Evolutionary conservation across 2,329 filamentous ascomycete species (phyloP), one percentile per base, ranked within the genome.

Genomic region (Fusarium multiceps): DNA sequence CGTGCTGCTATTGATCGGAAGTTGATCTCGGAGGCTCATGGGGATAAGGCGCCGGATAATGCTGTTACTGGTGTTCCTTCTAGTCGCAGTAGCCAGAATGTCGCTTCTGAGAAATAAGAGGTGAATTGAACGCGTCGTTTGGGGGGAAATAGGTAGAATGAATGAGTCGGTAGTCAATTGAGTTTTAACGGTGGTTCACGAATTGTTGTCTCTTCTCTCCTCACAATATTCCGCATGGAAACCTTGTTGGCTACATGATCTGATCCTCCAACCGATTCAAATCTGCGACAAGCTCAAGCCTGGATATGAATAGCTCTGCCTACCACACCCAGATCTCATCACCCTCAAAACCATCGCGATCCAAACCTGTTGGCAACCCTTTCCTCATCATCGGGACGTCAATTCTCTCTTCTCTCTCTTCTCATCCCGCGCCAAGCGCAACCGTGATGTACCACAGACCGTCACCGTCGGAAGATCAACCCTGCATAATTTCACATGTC

Each of bases 1-100:
- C 51, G 66, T 0, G 66, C 66, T 2, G 66, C 42, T 6, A 65
- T 69, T 21, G 66, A 69, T 2, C 47, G 62, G n/a, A 32, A 57
- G 20, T 16, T 69, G 13, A 56, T 65, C 9, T 20, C 40, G 1
- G 45, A 40, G 3, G 55, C 51, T 0, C 23, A 53, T 41, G 50
- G 41, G 0, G 30, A 13, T 5, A 69, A 69, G 5, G 50, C 16
- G 0, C 55, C 41, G 0, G 21, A 3, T 1, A 46, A 50, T n/a
- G 20, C 21, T 18, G 10, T 45, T 0, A 46, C 43, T 4, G 43
- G 60, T 6, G 16, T 62, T 0, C 42, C 42, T 3, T 69, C 66
- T 1, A 66, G 66, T 10, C 45, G 37, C 4, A 69, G 47, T 9
- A 69, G 66, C 18, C 60, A 69, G 30, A 28, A 56, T 11, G 8